These are phyloP conservation scores for Phellinidium pouzarii DNA, from an alignment of 1,284 basidiomycete genomes.

Conservation along the genomic window DNA sequence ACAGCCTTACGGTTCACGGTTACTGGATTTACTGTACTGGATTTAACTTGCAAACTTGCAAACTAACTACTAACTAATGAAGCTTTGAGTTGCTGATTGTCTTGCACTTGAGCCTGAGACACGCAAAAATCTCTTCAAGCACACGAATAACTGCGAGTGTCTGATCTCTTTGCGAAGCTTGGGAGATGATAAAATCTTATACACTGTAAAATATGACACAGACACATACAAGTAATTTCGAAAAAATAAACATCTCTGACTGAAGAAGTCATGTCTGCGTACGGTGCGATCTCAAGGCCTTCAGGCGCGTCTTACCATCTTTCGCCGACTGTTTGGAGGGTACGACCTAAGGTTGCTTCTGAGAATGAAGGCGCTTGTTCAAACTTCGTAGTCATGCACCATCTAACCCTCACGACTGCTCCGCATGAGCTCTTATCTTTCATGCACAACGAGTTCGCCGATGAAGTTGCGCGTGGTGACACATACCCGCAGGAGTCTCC, in stretches of 20 bases:
- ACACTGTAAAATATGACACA: background rate
- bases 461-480: slow-evolving; percentile 66
- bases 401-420: slow-evolving; percentile 7
- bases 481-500: slow-evolving; percentile 77
- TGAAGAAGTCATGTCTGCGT: slow-evolving; percentile 10
- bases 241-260: no score
- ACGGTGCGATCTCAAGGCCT: slow-evolving; percentile 1
- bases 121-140: no score
- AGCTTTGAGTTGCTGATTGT: no score
- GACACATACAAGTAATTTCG: background rate
- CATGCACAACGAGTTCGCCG: slow-evolving; percentile 58
- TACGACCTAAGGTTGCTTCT: background rate
- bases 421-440: slow-evolving; percentile 7
- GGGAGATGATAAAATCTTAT: no score
- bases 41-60: no score
- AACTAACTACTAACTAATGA: no score
- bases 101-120: no score
- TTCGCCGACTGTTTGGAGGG: slow-evolving; percentile 7
- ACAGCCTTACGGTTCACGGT: background rate
- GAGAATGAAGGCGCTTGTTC: background rate
- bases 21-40: no score
- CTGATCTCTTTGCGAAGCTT: no score
- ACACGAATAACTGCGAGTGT: no score
- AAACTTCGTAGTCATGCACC: slow-evolving; percentile 8
- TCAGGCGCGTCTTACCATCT: background rate